Evolutionary conservation across 208 protist genomes (phyloP), one percentile per base, ranked within the genome.

Genomic region (Trypanosoma rangeli): DNA sequence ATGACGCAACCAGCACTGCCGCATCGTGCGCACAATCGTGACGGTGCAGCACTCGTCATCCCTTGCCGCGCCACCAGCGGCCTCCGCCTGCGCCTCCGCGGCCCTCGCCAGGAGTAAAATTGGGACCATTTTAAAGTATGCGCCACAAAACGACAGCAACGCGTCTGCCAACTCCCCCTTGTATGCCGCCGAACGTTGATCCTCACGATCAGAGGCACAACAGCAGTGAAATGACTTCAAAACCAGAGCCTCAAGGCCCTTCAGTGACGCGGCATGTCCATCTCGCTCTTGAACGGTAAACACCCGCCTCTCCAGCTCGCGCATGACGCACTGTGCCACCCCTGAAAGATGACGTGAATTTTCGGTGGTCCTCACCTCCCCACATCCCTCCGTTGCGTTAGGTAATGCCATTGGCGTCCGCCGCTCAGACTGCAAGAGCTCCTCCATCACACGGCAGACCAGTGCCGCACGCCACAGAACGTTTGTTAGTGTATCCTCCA

Each of bases 1-100:
- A 13, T 77, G 42, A 1, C 22, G 60, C 18, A 59, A 18, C 83
- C 83, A 92, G 57, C 62, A 78, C 15, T 67, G 46, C 44, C 64
- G 64, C 12, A 92, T 46, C 5, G 67, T 57, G 22, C 76, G 73
- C 53, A 82, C 15, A 31, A 82, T 52, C 33, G 53, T 37, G n/a
- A 68, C 39, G 5, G 50, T 22, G 18, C 24, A 42, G 39, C 28
- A 64, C 12, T 64, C 56, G 33, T 42, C 50, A 26, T 60, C 16
- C 28, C 54, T 33, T 42, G 18, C 24, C 31, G 29, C 5, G 33
- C 20, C 18, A 50, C 22, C 3, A 20, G 28, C 13, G 37, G 2
- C 37, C 37, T 28, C 35, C 57, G 7, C 24, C 33, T 12, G 8
- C 35, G 28, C 28, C 39, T 49, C 39, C 39, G 12, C 16, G 22